Conservation (phyloP, 352 stramenopile species). For the Pythium sp. region DNA sequence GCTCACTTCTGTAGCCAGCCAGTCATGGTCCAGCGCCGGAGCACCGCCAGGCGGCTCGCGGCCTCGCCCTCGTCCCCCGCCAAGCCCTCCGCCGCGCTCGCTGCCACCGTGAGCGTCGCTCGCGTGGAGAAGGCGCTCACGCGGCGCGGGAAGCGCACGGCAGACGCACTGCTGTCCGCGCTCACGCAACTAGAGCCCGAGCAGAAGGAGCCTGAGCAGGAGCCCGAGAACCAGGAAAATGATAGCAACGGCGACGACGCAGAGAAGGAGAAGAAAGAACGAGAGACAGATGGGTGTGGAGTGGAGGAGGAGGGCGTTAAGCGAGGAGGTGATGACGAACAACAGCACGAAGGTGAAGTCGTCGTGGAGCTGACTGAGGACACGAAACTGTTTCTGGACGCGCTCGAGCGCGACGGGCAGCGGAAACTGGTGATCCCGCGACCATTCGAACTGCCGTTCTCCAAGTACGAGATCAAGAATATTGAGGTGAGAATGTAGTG, state of each 20-base stretch:
- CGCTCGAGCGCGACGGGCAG: conserved; percentile 25
- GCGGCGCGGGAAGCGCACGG: conserved; percentile 15
- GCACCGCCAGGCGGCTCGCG: conserved; percentile 6
- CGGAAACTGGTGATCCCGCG: neutral
- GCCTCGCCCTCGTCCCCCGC: conserved; percentile 2
- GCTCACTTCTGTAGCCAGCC: neutral
- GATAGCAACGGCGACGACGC: neutral
- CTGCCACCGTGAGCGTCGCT: neutral
- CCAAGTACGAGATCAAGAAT: conserved; percentile 10
- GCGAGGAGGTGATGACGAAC: neutral
- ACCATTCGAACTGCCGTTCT: conserved; percentile 16
- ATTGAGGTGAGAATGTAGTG: conserved; percentile 8
- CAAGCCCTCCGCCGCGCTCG: neutral
- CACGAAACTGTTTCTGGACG: conserved; percentile 27
- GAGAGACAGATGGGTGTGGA: neutral
- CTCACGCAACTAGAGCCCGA: neutral
- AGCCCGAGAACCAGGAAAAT: neutral
- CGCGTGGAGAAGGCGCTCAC: neutral
- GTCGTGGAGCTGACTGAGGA: conserved; percentile 19
- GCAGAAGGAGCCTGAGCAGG: neutral
- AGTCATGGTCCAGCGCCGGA: conserved; percentile 16
- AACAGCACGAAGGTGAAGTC: conserved; percentile 1
- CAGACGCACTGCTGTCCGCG: conserved; percentile 1
- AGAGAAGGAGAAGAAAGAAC: neutral
- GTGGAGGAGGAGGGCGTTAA: neutral